Base-by-base conservation (phyloP, 345 rosid genomes). In the Salix exigua region DNA sequence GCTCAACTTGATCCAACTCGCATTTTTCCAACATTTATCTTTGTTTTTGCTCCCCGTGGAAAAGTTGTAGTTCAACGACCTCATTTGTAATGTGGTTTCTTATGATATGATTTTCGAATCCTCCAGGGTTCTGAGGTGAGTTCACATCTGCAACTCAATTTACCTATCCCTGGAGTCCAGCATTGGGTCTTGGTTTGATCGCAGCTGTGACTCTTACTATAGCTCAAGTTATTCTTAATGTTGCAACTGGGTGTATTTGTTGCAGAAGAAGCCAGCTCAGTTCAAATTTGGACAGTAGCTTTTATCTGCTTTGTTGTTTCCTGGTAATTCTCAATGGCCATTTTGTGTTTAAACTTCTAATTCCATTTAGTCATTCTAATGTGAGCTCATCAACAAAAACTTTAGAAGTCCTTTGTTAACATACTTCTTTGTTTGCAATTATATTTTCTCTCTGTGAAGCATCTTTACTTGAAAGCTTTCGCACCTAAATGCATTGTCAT, bases 161-260 rank as follows among this genome's bases (percentile, higher is more conserved):
- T 80, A 82, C 86, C 13, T 93, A 89, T 81, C 87, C 91, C 31
- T 81, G 89, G 77, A 93, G 89, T 81, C 91, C 92, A 42, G 98
- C 98, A 35, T 83, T 83, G 25, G 82, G 82, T 35, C 91, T 91
- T 79, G 97, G 98, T 42, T 75, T 93, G 76, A 80, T 90, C 68
- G 85, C 99, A 17, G 94, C 98, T 13, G 68, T 84, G 50, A 77
- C 89, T 26, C 91, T 95, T 68, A 17, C 89, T 86, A 67, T 90
- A 70, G 92, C 97, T 70, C 96, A 93, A 83, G 80, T 93, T 28
- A 80, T 86, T 38, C 84, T 82, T 2, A 93, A 86, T 51, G 81
- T 84, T 14, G 86, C 91, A 63, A 88, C 86, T 26, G 93, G 99
- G 19, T 93, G 99, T 80, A 40, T 91, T 77, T 95, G 97, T 84